Conservation (phyloP, 129 eudicot species). For the Oenanthe sinensis region DNA sequence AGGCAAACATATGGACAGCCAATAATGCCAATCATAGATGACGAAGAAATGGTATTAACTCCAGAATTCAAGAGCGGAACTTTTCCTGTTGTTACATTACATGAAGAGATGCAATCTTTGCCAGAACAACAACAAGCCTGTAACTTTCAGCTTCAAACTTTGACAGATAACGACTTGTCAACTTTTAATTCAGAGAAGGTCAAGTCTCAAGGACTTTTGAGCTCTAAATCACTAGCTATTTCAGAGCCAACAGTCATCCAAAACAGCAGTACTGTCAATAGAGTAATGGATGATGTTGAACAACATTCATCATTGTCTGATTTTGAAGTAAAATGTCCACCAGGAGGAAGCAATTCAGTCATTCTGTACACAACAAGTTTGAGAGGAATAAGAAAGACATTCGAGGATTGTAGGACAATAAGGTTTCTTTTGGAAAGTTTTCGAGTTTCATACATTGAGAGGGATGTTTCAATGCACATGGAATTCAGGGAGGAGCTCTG, state of each 20-base stretch:
- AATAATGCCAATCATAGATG: neutral
- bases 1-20: neutral
- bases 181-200: neutral
- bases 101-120: neutral
- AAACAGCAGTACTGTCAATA: neutral
- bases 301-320: conserved; percentile 14
- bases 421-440: conserved; percentile 53
- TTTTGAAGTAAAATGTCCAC: conserved; percentile 56
- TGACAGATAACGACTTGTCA: neutral
- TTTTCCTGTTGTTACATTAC: neutral
- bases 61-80: neutral
- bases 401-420: conserved; percentile 58
- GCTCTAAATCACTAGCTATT: neutral
- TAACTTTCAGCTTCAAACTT: neutral
- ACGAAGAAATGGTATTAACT: neutral
- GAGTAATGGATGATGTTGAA: neutral
- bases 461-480: conserved; percentile 83
- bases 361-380: conserved; percentile 82
- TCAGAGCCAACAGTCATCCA: neutral
- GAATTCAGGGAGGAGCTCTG: conserved; percentile 82
- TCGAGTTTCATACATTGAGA: conserved; percentile 37
- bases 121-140: conserved; percentile 1
- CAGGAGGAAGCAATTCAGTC: conserved; percentile 49
- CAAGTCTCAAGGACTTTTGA: neutral
- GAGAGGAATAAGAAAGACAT: conserved; percentile 80